Evolutionary conservation across 2,329 filamentous ascomycete species (phyloP), one percentile per base, ranked within the genome.

Genomic region (Apiospora arundinis): DNA sequence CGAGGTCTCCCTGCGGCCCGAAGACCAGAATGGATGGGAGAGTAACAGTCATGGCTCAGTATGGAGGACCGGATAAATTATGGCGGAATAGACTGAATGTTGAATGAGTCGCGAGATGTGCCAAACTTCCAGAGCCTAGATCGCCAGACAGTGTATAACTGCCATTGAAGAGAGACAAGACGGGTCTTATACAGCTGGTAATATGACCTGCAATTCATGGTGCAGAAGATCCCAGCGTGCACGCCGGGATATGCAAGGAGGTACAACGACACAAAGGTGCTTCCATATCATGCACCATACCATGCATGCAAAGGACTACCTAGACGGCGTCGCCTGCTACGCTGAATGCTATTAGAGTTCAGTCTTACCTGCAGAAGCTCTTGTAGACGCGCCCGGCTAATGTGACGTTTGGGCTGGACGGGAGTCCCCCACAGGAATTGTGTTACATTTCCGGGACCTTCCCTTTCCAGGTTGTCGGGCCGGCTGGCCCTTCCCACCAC

Each of bases 1-100:
- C 70, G 45, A 73, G 48, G 25, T 68, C 69, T 45, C 65, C 70
- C 21, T 75, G 74, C 28, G 72, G 71, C 25, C 74, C 74, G 37
- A 75, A 75, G 46, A 72, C 70, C 23, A 75, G 44, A 5, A 75
- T 63, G 4, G 73, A 74, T 37, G 73, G 72, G 69, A 73, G 21
- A 48, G 45, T 4, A 11, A n/a, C 45, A n/a, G 45, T 9, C 45
- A 48, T 48, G 9, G 4, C 45, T n/a, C 45, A 48, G 6, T 18
- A n/a, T 48, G 18, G 8, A 6, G 18, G 18, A n/a, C 21, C 18
- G 45, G 18, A n/a, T n/a, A n/a, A 48, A 48, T 32, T 32, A 32
- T 32, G 32, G 32, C 32, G 32, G 32, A 48, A n/a, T 11, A 48
- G 21, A n/a, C n/a, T n/a, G n/a, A n/a, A n/a, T n/a, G n/a, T n/a